Conservation (phyloP, 2,329 filamentous ascomycete genomes). For the Hypoxylon sp. region DNA sequence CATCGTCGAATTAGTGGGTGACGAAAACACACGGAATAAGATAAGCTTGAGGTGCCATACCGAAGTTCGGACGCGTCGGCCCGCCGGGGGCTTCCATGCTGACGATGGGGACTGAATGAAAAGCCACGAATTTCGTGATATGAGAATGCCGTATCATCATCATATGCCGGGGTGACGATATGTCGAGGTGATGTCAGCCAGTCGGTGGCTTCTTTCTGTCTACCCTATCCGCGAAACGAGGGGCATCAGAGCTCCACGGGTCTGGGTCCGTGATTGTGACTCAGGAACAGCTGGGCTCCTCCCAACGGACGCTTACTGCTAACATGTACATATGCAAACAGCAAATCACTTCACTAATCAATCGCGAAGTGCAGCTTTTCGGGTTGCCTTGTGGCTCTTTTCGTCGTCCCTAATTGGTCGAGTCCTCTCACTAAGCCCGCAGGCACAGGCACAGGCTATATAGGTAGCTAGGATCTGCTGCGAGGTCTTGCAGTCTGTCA, state of each 20-base stretch:
- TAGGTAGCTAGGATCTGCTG: conserved; percentile 31
- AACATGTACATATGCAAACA: conserved; percentile 38
- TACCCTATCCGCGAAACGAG: conserved; percentile 18
- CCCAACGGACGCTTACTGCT: conserved; percentile 38
- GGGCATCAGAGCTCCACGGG: conserved; percentile 20
- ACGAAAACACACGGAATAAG: conserved; percentile 36
- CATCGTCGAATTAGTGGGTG: conserved; percentile 28
- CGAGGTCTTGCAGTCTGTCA: conserved; percentile 31
- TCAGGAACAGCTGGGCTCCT: conserved; percentile 35
- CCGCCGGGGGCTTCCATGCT: conserved; percentile 20
- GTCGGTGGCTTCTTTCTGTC: conserved; percentile 20
- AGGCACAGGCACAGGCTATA: conserved; percentile 28
- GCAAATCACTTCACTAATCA: conserved; percentile 43
- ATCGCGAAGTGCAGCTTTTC: conserved; percentile 38
- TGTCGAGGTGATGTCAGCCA: conserved; percentile 32
- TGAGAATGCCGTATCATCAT: conserved; percentile 15
- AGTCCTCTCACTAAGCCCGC: conserved; percentile 29
- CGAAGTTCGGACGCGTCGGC: conserved; percentile 41
- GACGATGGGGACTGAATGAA: not conserved
- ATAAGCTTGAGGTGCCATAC: conserved; percentile 39
- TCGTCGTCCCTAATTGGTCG: conserved; percentile 29
- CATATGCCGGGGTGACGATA: conserved; percentile 31
- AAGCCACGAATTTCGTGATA: conserved; percentile 2
- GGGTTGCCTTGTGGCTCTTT: conserved; percentile 38
- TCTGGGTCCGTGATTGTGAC: conserved; percentile 27